These are phyloP conservation scores for Hymenoscyphus albidus DNA, from an alignment of 2,329 filamentous ascomycete species.

Conservation along the genomic window DNA sequence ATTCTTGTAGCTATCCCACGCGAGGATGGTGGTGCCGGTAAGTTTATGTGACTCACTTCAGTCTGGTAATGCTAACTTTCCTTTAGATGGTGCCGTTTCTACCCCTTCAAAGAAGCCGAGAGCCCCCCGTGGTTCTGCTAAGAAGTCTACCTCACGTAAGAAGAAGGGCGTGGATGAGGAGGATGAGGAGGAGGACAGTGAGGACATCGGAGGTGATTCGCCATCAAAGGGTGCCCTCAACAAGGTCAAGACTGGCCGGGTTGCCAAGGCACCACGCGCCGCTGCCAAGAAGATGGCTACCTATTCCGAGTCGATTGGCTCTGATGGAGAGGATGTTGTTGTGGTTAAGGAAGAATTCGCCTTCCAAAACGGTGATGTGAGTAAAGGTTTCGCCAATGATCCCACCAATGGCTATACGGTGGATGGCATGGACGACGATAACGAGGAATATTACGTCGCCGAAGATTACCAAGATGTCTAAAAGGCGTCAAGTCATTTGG, in stretches of 20 bases:
- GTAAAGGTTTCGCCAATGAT: background rate
- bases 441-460: background rate
- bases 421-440: background rate
- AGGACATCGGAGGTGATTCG: constrained; percentile 3
- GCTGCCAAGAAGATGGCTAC: background rate
- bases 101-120: background rate
- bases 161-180: constrained; percentile 10
- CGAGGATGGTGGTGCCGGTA: constrained; percentile 27
- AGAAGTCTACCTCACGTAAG: constrained; percentile 11
- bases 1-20: constrained; percentile 28
- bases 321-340: constrained; percentile 12
- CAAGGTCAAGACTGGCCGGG: constrained; percentile 18
- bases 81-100: constrained; percentile 9
- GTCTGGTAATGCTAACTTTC: constrained; percentile 22
- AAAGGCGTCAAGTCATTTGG: background rate
- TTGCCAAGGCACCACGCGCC: constrained; percentile 18
- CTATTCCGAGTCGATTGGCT: background rate
- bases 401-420: background rate
- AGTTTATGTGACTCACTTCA: constrained; percentile 10
- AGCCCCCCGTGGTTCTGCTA: constrained; percentile 6
- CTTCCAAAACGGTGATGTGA: background rate
- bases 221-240: background rate
- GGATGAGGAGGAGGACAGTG: constrained; percentile 11
- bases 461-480: background rate
- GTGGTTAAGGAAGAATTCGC: constrained; percentile 2